Conservation (phyloP, 441 rosid species). For the Eruca vesicaria region DNA sequence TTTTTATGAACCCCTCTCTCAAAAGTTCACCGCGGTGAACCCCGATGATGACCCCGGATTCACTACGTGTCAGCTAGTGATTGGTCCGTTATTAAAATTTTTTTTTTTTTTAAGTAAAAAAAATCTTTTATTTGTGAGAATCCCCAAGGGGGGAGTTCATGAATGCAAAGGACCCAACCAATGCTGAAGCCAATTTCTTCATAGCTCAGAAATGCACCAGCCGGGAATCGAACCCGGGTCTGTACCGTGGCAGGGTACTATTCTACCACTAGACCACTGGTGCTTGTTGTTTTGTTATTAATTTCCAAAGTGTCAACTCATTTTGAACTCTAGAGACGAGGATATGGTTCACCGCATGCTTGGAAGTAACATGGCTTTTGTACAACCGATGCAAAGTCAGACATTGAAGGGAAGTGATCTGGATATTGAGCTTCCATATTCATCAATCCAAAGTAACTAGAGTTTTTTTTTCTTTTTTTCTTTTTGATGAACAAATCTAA, state of each 20-base stretch:
- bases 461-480: no score
- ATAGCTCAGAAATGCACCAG: conserved; percentile 30
- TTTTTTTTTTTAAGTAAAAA: no score
- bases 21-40: no score
- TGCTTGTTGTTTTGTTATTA: conserved; percentile 26
- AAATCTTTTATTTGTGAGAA: no score
- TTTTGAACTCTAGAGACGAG: background rate
- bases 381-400: background rate
- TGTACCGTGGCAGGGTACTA: conserved; percentile 99
- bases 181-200: background rate
- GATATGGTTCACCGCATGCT: background rate
- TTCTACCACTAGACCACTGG: conserved; percentile 99
- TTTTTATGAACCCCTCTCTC: no score
- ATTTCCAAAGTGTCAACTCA: no score
- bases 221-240: conserved; percentile 95
- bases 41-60: no score
- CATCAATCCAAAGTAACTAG: background rate
- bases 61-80: no score
- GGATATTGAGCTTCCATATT: background rate
- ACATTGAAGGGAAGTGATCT: background rate
- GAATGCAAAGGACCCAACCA: conserved; percentile 21
- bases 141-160: no score
- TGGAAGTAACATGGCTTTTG: background rate
- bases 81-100: no score
- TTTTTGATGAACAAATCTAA: no score